These are phyloP conservation scores for Candida piceae DNA, from an alignment of 805 yeast species.

Conservation along the genomic window DNA sequence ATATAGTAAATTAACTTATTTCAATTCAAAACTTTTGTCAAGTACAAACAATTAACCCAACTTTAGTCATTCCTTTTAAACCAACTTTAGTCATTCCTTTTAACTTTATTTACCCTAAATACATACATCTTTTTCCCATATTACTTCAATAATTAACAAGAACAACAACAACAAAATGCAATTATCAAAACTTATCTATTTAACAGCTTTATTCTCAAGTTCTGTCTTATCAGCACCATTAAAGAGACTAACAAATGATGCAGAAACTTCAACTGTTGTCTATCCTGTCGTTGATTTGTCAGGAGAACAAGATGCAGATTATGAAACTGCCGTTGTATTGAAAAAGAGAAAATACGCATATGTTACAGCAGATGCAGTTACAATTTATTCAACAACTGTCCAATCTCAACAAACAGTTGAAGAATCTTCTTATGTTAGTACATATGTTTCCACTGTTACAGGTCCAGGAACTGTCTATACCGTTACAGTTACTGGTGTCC, in stretches of 20 bases:
- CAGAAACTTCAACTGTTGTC: slow-evolving; percentile 4
- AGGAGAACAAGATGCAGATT: slow-evolving; percentile 2
- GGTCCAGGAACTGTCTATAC: slow-evolving; percentile 3
- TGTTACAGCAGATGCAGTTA: slow-evolving; percentile 24
- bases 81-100: slow-evolving; percentile 2
- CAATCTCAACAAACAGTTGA: slow-evolving; percentile 17
- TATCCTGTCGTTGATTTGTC: slow-evolving; percentile 10
- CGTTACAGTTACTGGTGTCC: slow-evolving; percentile 6
- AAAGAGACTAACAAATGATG: slow-evolving; percentile 4
- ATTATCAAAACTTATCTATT: slow-evolving; percentile 6
- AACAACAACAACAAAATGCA: slow-evolving; percentile 10
- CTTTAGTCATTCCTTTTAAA: slow-evolving; percentile 9
- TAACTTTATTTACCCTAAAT: not conserved
- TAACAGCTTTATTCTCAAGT: slow-evolving; percentile 7
- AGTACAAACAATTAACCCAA: slow-evolving; percentile 1
- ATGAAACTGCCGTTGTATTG: slow-evolving; percentile 8
- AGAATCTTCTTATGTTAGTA: slow-evolving; percentile 5
- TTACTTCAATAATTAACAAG: not conserved
- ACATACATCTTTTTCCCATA: not conserved
- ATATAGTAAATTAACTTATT: not conserved
- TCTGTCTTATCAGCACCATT: slow-evolving; percentile 13
- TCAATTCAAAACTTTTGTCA: not conserved
- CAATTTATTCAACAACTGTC: slow-evolving; percentile 16
- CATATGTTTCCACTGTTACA: slow-evolving; percentile 6
- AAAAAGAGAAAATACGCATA: slow-evolving; percentile 25